Conservation (phyloP, 345 rosid species). For the Capsella bursapastoris region DNA sequence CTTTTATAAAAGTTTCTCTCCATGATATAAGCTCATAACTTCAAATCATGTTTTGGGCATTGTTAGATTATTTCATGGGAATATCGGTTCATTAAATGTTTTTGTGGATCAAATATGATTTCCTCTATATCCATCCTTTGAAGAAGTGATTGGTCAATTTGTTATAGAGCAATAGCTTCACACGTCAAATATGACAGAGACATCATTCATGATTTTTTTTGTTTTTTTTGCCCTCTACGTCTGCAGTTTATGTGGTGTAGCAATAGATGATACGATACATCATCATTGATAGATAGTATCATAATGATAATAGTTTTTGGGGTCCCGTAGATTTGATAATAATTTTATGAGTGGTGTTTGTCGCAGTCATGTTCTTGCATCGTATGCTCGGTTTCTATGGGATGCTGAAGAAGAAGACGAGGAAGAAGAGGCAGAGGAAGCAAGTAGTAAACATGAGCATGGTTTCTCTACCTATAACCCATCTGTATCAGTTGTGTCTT, state of each 20-base stretch:
- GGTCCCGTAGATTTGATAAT: background rate
- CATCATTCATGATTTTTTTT: constrained; percentile 9
- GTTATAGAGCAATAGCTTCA: constrained; percentile 16
- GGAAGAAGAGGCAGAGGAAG: constrained; percentile 37
- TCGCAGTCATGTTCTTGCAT: constrained; percentile 66
- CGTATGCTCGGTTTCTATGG: constrained; percentile 82
- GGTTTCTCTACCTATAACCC: constrained; percentile 39
- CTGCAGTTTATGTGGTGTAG: constrained; percentile 20
- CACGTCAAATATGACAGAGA: constrained; percentile 29
- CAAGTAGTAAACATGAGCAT: constrained; percentile 8
- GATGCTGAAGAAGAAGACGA: constrained; percentile 64
- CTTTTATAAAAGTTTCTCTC: background rate
- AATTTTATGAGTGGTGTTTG: constrained; percentile 12
- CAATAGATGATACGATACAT: background rate
- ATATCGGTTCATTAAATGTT: constrained; percentile 6
- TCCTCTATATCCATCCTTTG: constrained; percentile 34
- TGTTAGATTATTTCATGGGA: constrained; percentile 18
- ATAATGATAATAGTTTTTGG: background rate
- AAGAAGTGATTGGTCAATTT: constrained; percentile 38
- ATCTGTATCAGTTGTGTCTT: constrained; percentile 40
- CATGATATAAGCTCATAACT: background rate
- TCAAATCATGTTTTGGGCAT: background rate
- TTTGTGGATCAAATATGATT: constrained; percentile 38
- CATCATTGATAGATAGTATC: background rate
- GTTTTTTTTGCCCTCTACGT: background rate